These are phyloP conservation scores for Buddleja alternifolia DNA, from an alignment of 257 asterid species.

Conservation along the genomic window DNA sequence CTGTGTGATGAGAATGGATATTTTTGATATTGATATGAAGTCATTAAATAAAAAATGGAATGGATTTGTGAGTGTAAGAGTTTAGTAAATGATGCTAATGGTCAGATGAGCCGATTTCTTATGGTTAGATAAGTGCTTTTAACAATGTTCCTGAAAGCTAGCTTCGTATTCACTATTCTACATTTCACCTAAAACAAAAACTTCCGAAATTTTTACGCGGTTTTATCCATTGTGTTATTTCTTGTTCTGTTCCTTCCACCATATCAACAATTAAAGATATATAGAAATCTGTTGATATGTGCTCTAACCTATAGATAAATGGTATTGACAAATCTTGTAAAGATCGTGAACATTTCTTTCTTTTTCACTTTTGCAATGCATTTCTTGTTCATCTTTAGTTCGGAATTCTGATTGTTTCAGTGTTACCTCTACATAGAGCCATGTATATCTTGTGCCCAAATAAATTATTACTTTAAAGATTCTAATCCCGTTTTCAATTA, in stretches of 20 bases:
- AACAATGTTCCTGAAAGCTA: constrained; percentile 9
- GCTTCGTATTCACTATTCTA: neutral
- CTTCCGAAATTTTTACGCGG: neutral
- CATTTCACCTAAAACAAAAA: neutral
- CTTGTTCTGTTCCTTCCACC: neutral
- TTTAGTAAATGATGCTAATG: neutral
- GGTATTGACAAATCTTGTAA: neutral
- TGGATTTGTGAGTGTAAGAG: constrained; percentile 2
- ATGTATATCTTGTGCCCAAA: constrained; percentile 4
- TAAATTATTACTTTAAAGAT: neutral
- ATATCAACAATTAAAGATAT: neutral
- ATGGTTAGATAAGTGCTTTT: constrained; percentile 3
- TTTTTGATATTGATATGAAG: neutral
- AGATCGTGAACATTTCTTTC: constrained; percentile 14
- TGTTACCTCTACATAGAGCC: neutral
- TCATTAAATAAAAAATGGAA: neutral
- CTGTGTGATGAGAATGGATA: constrained; percentile 1
- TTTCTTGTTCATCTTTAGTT: constrained; percentile 18
- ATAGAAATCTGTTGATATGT: neutral
- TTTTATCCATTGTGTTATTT: neutral
- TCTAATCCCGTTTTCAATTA: constrained; percentile 23
- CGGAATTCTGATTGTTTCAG: neutral
- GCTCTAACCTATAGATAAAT: neutral
- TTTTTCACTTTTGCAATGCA: neutral
- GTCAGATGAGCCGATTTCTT: neutral